phyloP scores from a whole-genome alignment of 2,329 filamentous ascomycete species.

The Dothistroma pini region DNA sequence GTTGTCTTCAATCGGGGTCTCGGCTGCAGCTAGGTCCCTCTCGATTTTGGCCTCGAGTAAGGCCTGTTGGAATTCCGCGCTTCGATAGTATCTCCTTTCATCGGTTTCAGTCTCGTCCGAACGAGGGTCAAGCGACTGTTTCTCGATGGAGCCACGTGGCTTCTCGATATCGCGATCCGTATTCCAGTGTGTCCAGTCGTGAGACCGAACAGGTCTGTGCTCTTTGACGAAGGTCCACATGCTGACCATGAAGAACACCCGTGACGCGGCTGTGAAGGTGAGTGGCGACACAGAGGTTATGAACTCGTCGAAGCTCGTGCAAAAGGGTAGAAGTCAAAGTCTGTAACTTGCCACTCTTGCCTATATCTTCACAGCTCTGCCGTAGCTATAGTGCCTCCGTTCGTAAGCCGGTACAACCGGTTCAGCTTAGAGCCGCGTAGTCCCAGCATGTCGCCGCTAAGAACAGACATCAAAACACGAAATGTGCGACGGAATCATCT shows the following conservation, averaged over 20 bases:
- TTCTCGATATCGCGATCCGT: not conserved
- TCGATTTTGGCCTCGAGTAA: constrained; percentile 17
- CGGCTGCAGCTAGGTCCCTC: constrained; percentile 5
- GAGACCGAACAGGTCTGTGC: not conserved
- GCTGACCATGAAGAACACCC: not conserved
- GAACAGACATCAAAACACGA: not conserved
- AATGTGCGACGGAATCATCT: not conserved
- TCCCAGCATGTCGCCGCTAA: not conserved
- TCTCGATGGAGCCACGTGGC: constrained; percentile 13
- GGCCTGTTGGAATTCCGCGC: constrained; percentile 21
- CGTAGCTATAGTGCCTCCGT: not conserved
- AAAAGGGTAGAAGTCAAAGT: not conserved
- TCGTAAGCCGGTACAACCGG: not conserved
- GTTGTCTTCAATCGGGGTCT: constrained; percentile 1
- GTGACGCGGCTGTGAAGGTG: not conserved
- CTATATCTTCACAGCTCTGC: not conserved
- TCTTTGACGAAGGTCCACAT: not conserved
- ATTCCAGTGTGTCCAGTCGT: not conserved
- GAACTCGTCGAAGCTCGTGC: not conserved
- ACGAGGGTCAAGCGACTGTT: constrained; percentile 9
- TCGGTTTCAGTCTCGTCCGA: constrained; percentile 13
- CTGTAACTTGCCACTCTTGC: not conserved
- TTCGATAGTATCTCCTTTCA: constrained; percentile 19
- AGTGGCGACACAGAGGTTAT: not conserved
- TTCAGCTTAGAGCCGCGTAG: not conserved